A percentile compares a stretch with the other conserved stretches of the same genome.
Conservation (phyloP, 371 early-diverging fungal genomes). For the Mucor irregularis region DNA sequence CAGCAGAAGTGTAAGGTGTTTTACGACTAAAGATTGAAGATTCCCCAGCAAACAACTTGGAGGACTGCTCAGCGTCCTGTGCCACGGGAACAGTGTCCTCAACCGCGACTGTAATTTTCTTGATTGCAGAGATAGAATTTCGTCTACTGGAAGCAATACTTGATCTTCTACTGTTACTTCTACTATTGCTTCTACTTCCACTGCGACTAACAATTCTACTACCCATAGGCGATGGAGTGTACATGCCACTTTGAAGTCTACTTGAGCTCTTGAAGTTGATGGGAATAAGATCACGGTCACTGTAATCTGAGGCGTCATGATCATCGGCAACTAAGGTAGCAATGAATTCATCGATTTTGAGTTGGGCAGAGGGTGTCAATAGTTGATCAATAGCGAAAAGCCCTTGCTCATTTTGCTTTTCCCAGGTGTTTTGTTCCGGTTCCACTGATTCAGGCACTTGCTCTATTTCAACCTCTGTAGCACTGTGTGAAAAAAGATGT, state of each 20-base stretch:
- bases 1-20: constrained; percentile 33
- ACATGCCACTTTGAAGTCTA: constrained; percentile 19
- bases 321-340: constrained; percentile 7
- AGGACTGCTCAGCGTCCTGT: constrained; percentile 4
- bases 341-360: constrained; percentile 19
- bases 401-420: not conserved
- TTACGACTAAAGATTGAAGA: constrained; percentile 5
- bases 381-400: constrained; percentile 20
- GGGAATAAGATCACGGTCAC: constrained; percentile 40
- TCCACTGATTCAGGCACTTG: not conserved
- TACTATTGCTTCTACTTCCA: constrained; percentile 10
- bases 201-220: constrained; percentile 7
- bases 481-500: not conserved
- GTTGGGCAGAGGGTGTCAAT: constrained; percentile 7
- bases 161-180: constrained; percentile 16
- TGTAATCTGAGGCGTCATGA: constrained; percentile 22
- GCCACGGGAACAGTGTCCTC: not conserved
- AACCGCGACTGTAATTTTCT: not conserved
- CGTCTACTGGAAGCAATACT: constrained; percentile 16
- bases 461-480: not conserved
- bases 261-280: constrained; percentile 33
- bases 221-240: constrained; percentile 14
- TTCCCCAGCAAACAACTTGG: constrained; percentile 15
- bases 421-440: not conserved
- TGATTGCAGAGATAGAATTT: constrained; percentile 5